Evolutionary conservation across 2,329 filamentous ascomycete species (phyloP).

Genomic region (Scolecobasidium constrictum): DNA sequence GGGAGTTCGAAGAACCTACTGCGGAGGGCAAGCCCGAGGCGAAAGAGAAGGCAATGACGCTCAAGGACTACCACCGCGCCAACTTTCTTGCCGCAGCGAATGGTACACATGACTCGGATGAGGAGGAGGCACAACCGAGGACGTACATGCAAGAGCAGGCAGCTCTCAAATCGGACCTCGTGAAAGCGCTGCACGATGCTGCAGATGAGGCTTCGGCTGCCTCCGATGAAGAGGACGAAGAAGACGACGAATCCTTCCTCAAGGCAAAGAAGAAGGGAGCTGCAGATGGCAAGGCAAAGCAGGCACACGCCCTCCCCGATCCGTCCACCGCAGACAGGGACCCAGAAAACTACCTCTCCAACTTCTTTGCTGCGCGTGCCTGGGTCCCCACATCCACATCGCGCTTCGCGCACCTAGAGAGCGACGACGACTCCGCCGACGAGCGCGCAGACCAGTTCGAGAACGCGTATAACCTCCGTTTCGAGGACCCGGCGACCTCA

Average conservation of each 20-base stretch:
- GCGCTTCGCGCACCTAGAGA: constrained; percentile 75
- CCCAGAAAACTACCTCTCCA: constrained; percentile 85
- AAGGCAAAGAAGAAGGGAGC: constrained; percentile 53
- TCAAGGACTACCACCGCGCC: constrained; percentile 85
- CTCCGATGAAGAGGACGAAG: constrained; percentile 33
- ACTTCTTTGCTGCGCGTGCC: constrained; percentile 84
- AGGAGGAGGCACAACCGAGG: constrained; percentile 42
- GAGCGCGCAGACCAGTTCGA: constrained; percentile 77
- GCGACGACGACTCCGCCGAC: constrained; percentile 73
- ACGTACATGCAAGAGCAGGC: constrained; percentile 83
- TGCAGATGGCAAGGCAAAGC: constrained; percentile 21
- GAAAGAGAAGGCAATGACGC: constrained; percentile 72
- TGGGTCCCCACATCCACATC: constrained; percentile 65
- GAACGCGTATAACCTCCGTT: constrained; percentile 87
- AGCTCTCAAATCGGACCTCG: constrained; percentile 63
- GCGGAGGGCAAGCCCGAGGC: constrained; percentile 16
- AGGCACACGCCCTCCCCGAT: constrained; percentile 36
- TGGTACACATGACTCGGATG: constrained; percentile 43
- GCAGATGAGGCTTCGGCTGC: constrained; percentile 27
- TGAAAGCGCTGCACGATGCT: constrained; percentile 68
- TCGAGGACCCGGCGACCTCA: constrained; percentile 79
- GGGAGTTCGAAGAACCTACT: constrained; percentile 46
- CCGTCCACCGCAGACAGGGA: constrained; percentile 72
- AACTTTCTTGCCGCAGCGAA: constrained; percentile 65
- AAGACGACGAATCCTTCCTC: constrained; percentile 62